Percentiles rank a stretch among this genome's conserved stretches.
phyloP scores from a whole-genome alignment of 1,284 basidiomycete genomes.

The Fomitopsis schrenkii region DNA sequence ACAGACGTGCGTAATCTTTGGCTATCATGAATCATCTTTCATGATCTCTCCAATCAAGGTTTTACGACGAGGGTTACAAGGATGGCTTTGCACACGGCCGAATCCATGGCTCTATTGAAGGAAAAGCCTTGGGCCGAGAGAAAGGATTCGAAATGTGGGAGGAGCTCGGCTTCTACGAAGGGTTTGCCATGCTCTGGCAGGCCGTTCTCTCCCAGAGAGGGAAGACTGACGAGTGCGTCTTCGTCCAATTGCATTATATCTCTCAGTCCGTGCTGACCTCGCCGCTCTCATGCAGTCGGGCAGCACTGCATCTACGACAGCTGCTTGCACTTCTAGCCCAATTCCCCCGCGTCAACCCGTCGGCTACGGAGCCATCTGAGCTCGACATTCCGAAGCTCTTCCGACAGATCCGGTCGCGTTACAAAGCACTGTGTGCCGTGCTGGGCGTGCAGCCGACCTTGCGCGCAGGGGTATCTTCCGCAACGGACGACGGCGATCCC shows the following conservation, averaged over 20 bases:
- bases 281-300: slow-evolving; percentile 41
- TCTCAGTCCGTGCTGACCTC: background rate
- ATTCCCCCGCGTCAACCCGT: slow-evolving; percentile 79
- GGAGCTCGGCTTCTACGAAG: slow-evolving; percentile 91
- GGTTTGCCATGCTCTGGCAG: slow-evolving; percentile 74
- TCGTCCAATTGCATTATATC: slow-evolving; percentile 3
- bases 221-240: slow-evolving; percentile 41
- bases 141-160: slow-evolving; percentile 98
- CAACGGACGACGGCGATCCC: background rate
- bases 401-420: slow-evolving; percentile 83
- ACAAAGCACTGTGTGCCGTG: slow-evolving; percentile 81
- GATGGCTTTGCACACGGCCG: slow-evolving; percentile 83
- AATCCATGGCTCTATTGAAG: slow-evolving; percentile 90
- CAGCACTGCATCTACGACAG: slow-evolving; percentile 58
- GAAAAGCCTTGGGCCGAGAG: slow-evolving; percentile 84
- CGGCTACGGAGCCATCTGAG: slow-evolving; percentile 40
- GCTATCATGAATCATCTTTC: background rate
- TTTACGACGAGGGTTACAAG: slow-evolving; percentile 75
- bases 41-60: slow-evolving; percentile 41
- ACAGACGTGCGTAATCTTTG: slow-evolving; percentile 47
- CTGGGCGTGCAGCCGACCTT: slow-evolving; percentile 73
- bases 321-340: slow-evolving; percentile 69
- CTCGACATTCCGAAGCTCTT: slow-evolving; percentile 76
- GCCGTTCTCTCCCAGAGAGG: slow-evolving; percentile 39
- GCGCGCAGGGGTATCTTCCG: slow-evolving; percentile 26